These are phyloP conservation scores for Tricholoma furcatifolium DNA, from an alignment of 768 basidiomycete genomes.

Conservation along the genomic window DNA sequence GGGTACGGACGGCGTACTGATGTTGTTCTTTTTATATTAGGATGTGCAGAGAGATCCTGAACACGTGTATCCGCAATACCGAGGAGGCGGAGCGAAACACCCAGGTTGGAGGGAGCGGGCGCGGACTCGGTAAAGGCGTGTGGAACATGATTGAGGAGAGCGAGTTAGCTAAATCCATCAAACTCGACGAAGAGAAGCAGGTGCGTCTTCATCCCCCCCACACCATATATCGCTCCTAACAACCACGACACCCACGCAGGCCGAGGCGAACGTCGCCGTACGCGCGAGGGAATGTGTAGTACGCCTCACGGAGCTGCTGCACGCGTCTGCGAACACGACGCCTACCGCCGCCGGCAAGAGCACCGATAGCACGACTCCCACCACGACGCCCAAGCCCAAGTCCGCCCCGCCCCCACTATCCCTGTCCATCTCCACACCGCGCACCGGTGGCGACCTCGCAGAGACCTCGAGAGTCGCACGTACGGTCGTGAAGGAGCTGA, in stretches of 20 bases:
- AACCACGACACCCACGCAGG: conserved; percentile 28
- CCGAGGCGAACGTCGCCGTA: conserved; percentile 43
- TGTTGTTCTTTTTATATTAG: conserved; percentile 26
- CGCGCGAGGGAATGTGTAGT: conserved; percentile 45
- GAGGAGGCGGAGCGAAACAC: conserved; percentile 69
- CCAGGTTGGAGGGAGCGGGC: conserved; percentile 37
- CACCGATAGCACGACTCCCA: not conserved
- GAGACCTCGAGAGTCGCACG: conserved; percentile 49
- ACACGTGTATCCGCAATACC: conserved; percentile 90
- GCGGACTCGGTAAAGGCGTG: conserved; percentile 64
- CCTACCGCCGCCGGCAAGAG: no score
- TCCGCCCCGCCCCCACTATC: conserved; percentile 15
- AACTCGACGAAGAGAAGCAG: conserved; percentile 56
- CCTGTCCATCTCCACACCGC: conserved; percentile 10
- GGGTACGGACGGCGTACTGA: not conserved
- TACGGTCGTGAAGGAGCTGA: conserved; percentile 51
- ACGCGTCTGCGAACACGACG: not conserved
- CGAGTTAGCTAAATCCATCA: conserved; percentile 71
- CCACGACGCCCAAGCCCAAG: conserved; percentile 4
- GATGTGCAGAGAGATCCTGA: conserved; percentile 87
- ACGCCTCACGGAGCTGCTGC: conserved; percentile 32
- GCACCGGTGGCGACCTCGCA: conserved; percentile 16
- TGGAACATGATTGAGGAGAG: conserved; percentile 89
- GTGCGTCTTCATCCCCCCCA: conserved; percentile 22
- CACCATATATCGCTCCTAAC: conserved; percentile 4